Percentiles rank a stretch among this genome's conserved stretches.
These are phyloP conservation scores for Echinosophora koreensis DNA, from an alignment of 306 rosid species.

Conservation along the genomic window DNA sequence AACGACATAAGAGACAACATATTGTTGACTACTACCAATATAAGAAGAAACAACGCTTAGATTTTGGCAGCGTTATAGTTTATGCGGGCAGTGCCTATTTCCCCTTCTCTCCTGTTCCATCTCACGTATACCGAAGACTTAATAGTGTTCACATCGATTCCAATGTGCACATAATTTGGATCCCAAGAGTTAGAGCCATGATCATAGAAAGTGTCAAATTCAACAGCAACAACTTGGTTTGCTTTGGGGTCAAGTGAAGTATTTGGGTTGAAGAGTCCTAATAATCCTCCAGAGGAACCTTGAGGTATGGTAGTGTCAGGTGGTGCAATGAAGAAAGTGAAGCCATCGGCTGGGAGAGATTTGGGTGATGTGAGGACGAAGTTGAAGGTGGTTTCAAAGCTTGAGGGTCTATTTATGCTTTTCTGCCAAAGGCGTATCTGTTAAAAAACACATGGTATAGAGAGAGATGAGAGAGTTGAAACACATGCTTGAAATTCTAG, in stretches of 20 bases:
- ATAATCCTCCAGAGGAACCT: constrained; percentile 7
- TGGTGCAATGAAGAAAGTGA: constrained; percentile 46
- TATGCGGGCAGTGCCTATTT: neutral
- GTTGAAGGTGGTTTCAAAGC: constrained; percentile 21
- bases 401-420: neutral
- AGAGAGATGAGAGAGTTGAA: no score
- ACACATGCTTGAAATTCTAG: no score
- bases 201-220: constrained; percentile 30
- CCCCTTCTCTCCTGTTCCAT: neutral
- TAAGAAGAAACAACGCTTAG: constrained; percentile 17
- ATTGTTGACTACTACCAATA: neutral
- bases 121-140: neutral
- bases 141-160: constrained; percentile 32
- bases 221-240: constrained; percentile 38
- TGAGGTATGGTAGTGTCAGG: neutral
- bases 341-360: neutral
- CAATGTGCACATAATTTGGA: constrained; percentile 34
- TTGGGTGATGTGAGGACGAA: neutral
- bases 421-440: constrained; percentile 35
- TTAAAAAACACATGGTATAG: no score
- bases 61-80: constrained; percentile 11
- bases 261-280: constrained; percentile 18
- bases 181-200: neutral
- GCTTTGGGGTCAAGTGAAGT: neutral
- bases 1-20: neutral